Evolutionary conservation across 331 rosid genomes (phyloP).

Genomic region (Dryas integrifolia): DNA sequence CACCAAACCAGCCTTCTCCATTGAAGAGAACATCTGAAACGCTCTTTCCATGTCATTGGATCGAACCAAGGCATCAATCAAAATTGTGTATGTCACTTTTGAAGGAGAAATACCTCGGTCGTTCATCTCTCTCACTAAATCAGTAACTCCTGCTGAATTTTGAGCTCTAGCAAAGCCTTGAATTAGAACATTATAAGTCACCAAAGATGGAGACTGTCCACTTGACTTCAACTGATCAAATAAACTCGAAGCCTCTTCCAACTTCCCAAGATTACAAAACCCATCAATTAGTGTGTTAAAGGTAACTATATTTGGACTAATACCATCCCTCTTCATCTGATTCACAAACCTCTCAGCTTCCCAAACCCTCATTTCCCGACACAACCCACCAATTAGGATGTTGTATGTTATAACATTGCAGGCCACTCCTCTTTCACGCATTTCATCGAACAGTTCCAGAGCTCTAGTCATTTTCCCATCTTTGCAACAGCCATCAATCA

Average conservation of each 20-base stretch:
- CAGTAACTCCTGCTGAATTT: constrained; percentile 43
- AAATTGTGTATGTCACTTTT: constrained; percentile 66
- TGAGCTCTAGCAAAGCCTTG: constrained; percentile 51
- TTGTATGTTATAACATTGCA: constrained; percentile 56
- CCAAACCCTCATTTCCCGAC: constrained; percentile 37
- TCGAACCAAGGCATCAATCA: constrained; percentile 51
- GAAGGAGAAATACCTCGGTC: constrained; percentile 60
- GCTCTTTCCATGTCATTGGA: constrained; percentile 56
- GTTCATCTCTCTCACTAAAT: constrained; percentile 68
- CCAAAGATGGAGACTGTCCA: constrained; percentile 60
- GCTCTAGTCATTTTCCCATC: constrained; percentile 51
- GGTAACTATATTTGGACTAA: constrained; percentile 56
- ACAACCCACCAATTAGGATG: constrained; percentile 58
- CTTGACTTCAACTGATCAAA: constrained; percentile 54
- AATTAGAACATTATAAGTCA: constrained; percentile 67
- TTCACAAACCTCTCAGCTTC: constrained; percentile 55
- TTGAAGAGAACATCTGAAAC: constrained; percentile 46
- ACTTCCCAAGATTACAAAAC: constrained; percentile 53
- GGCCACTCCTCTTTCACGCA: constrained; percentile 56
- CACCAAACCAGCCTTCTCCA: constrained; percentile 64
- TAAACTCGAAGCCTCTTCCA: constrained; percentile 56
- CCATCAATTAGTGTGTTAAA: constrained; percentile 63
- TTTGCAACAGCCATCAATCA: constrained; percentile 50
- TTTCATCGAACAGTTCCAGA: constrained; percentile 57
- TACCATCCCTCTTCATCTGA: constrained; percentile 43